Evolutionary conservation across 345 rosid genomes (phyloP), one percentile per base, ranked within the genome.

Genomic region (Linum lewisii): DNA sequence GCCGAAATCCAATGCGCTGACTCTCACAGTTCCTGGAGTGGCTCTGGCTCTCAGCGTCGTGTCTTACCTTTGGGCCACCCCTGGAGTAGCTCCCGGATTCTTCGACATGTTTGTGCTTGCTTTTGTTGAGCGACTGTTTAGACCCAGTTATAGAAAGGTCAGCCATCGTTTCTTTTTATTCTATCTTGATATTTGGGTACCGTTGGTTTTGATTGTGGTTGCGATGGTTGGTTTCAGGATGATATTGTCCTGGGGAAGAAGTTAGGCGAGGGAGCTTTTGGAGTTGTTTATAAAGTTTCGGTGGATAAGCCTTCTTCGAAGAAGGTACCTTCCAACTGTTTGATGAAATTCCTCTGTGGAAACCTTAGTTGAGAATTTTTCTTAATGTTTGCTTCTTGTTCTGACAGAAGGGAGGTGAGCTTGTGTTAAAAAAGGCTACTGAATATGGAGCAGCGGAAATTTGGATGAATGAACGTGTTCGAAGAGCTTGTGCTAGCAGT

Each of bases 21-120:
- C 93, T 22, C 60, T 88, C 36, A 88, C 99, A 22, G 77, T 76
- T 6, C 97, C 95, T 37, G 99, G 99, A 32, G 89, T 79, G 1
- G 81, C 71, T 23, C 76, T 88, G 74, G 99, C 97, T 68, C 78
- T 86, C 34, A 81, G 82, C 63, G 76, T 85, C 72, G 59, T 93
- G 16, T 93, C 97, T 38, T 93, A 93, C 71, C 95, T 93, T 0
- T 86, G 99, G 99, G 97, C 95, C 1, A 93, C 99, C 32, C 99
- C 97, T 57, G 99, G 99, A 9, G 99, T 93, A 4, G 95, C 99
- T 72, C 99, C 99, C 61, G 99, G 94, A 23, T 93, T 93, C 70
- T 93, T 82, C 61, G 97, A 93, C 61, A 88, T 93, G 94, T 93
- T 88, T 68, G 81, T 93, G 73, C 88, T 93, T 61, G 97, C 99